Base-by-base conservation (phyloP, 2,329 filamentous ascomycete species). In the Aureobasidium sp. region DNA sequence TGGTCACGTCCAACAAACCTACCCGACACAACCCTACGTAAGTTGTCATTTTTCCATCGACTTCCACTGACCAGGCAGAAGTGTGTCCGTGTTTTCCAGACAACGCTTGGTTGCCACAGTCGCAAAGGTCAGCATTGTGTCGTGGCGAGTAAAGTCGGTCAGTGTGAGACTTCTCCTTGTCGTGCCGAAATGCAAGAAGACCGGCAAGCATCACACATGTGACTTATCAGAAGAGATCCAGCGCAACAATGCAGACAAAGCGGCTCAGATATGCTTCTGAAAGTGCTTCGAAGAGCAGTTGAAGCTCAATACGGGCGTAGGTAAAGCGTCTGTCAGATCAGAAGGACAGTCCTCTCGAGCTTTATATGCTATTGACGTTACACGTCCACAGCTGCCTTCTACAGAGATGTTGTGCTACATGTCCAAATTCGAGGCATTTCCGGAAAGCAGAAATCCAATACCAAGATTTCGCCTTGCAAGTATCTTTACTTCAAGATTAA, bases 321-420 rank as follows among this genome's bases (percentile, higher is more conserved):
- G 57, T 59, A 59, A 59, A 59, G 57, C 57, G 57, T 50, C 36
- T 45, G 45, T 51, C n/a, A 44, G 36, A 59, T 50, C 37, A 39
- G 34, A 30, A 39, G 42, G 51, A 34, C 51, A 42, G 13, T 41
- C 8, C 32, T 49, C 29, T 41, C 55, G 41, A 48, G 42, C 42
- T 59, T 59, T 47, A 59, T 59, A 59, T 37, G 41, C 25, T 48
- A 34, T 44, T 59, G 34, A 59, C 34, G 44, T 49, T 59, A 59
- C 55, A 59, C 55, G 16, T 21, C 27, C 41, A 57, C 41, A 57
- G 42, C n/a, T 39, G 41, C 21, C n/a, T 29, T 37, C 1, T 14
- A 30, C n/a, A 45, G n/a, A 4, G 16, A 5, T 8, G 21, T 29
- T 36, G 53, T 34, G 41, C 13, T 47, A 57, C 53, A 47, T 21